Evolutionary conservation across 768 basidiomycete species (phyloP), one percentile per base, ranked within the genome.

Genomic region (Cystofilobasidium bisporidii): DNA sequence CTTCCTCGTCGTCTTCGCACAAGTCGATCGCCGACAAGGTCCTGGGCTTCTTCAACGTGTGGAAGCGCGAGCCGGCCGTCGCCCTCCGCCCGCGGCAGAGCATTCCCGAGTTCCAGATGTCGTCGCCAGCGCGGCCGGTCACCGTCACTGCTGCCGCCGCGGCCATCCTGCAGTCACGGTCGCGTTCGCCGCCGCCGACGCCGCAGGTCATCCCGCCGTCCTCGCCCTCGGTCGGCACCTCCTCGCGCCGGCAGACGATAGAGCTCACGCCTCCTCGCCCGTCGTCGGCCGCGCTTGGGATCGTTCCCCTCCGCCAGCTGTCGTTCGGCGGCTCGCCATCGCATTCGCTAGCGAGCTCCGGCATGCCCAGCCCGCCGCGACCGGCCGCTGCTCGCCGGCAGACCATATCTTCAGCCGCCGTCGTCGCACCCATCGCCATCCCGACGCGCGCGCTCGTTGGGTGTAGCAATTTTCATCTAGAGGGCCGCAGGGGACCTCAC

Each of bases 121-220:
- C 57, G 10, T 58, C 59, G 59, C 41, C 59, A 12, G 59, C 41
- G 36, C 36, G 6, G 36, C 36, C 6, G 36, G 6, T 12, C 36
- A 12, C 12, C 36, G 36, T 36, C 36, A 12, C n/a, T n/a, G n/a
- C n/a, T n/a, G n/a, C n/a, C n/a, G n/a, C n/a, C n/a, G n/a, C n/a
- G n/a, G n/a, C n/a, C n/a, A n/a, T n/a, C n/a, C n/a, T n/a, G n/a
- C n/a, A 12, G 36, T n/a, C 20, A 59, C 26, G 45, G 45, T 18
- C 45, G n/a, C 4, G 12, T 43, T 43, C 45, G 9, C 45, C 45
- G 6, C 45, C 45, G 18, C 45, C 45, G 17, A 47, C 45, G 6
- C 45, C 45, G 5, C 45, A 6, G n/a, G 45, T 47, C 58, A 59
- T 60, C 40, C 36, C 36, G 33, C 61, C 28, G 17, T 47, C 61